Evolutionary conservation across 306 rosid genomes (phyloP).

Genomic region (Sophora flavescens): DNA sequence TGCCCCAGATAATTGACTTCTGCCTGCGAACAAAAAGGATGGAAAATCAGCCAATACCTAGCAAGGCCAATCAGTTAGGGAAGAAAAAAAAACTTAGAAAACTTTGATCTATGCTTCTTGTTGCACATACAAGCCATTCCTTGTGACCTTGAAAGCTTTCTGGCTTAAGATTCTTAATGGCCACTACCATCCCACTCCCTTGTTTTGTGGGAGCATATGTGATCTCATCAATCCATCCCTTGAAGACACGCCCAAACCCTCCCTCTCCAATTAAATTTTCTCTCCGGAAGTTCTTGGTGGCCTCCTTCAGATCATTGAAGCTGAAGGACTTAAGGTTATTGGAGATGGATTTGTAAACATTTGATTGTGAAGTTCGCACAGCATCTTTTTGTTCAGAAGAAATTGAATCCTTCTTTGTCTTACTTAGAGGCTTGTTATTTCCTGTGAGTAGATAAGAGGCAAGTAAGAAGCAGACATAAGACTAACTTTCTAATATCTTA

Average conservation of each 20-base stretch:
- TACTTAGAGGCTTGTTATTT: constrained; percentile 45
- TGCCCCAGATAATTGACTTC: constrained; percentile 92
- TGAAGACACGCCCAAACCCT: constrained; percentile 88
- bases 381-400: constrained; percentile 33
- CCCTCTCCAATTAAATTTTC: constrained; percentile 91
- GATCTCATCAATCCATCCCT: constrained; percentile 87
- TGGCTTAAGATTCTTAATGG: constrained; percentile 83
- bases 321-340: constrained; percentile 69
- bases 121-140: constrained; percentile 94
- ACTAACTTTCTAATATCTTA: constrained; percentile 34
- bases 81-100: background rate
- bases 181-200: constrained; percentile 89
- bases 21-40: constrained; percentile 64
- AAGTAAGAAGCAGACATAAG: constrained; percentile 21
- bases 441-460: constrained; percentile 49
- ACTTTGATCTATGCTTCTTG: constrained; percentile 14
- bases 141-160: constrained; percentile 97
- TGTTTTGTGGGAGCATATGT: constrained; percentile 80
- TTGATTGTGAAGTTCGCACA: constrained; percentile 36
- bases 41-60: constrained; percentile 33
- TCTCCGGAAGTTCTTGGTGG: constrained; percentile 77
- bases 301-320: constrained; percentile 82
- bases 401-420: constrained; percentile 47
- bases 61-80: constrained; percentile 13
- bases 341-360: constrained; percentile 47